Evolutionary conservation across 139 green algal species (phyloP).

Genomic region (Desmodesmus armatus): DNA sequence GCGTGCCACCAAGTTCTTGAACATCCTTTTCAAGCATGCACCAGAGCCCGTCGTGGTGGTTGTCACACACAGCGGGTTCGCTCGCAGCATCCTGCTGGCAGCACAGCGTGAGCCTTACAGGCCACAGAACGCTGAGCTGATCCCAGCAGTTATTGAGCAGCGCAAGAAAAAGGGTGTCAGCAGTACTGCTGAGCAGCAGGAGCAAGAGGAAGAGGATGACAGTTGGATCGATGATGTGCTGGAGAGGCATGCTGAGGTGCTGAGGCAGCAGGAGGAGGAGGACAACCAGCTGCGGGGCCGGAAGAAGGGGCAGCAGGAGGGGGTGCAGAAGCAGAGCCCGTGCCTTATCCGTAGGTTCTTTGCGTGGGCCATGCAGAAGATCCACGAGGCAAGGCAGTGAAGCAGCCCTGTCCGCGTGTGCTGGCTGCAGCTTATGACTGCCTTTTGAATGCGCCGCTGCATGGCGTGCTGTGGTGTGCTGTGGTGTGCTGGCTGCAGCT

Average conservation of each 20-base stretch:
- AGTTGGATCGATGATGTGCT: conserved; percentile 13
- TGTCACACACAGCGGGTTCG: conserved; percentile 73
- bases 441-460: no score
- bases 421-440: no score
- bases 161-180: not conserved
- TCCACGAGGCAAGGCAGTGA: no score
- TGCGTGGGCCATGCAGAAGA: no score
- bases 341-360: no score
- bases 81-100: conserved; percentile 69
- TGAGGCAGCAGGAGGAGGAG: not conserved
- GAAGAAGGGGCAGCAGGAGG: not conserved
- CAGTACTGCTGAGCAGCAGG: not conserved
- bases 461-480: no score
- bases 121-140: conserved; percentile 47
- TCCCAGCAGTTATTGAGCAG: conserved; percentile 49
- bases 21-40: conserved; percentile 60
- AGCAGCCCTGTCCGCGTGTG: no score
- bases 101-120: conserved; percentile 54
- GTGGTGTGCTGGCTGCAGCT: no score
- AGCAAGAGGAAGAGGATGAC: conserved; percentile 6
- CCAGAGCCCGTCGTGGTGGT: conserved; percentile 66
- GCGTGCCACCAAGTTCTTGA: conserved; percentile 65
- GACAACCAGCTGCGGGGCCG: not conserved
- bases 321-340: no score
- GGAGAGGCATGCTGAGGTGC: not conserved